A percentile compares a stretch with the other conserved stretches of the same genome.
phyloP scores from a whole-genome alignment of 192 early-diverging fungal species.

The Entomortierella parvispora region DNA sequence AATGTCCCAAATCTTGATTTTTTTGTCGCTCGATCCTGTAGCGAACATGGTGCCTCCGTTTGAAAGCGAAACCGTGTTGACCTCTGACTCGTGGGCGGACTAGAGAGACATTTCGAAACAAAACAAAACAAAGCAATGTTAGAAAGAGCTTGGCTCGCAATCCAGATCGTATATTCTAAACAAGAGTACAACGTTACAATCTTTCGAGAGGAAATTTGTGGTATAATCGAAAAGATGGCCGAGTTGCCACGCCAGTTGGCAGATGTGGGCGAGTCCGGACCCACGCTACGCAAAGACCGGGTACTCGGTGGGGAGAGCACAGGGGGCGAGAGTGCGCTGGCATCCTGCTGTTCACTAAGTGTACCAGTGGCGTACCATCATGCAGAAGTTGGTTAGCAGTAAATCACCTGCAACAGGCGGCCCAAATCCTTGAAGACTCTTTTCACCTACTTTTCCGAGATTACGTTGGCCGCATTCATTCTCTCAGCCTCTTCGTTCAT shows the following conservation, averaged over 20 bases:
- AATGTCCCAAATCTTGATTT: constrained; percentile 81
- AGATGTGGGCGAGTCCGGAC: constrained; percentile 42
- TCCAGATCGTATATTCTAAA: too few species aligned
- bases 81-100: constrained; percentile 79
- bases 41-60: constrained; percentile 75
- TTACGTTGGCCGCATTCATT: constrained; percentile 93
- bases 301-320: constrained; percentile 34
- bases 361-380: too few species aligned
- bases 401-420: too few species aligned
- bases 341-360: constrained; percentile 38
- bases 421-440: constrained; percentile 2
- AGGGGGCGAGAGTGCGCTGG: constrained; percentile 8
- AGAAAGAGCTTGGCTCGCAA: not conserved
- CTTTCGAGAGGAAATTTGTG: constrained; percentile 32
- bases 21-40: constrained; percentile 84
- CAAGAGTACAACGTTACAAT: constrained; percentile 17
- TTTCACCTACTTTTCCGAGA: constrained; percentile 79
- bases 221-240: constrained; percentile 47
- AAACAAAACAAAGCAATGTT: constrained; percentile 2
- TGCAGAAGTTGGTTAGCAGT: too few species aligned
- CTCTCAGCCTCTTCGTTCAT: constrained; percentile 90
- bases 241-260: constrained; percentile 41
- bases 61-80: constrained; percentile 83
- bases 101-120: constrained; percentile 24
- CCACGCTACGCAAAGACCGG: constrained; percentile 33